phyloP scores from a whole-genome alignment of 179 eudicot species.

The Patellifolia procumbens region DNA sequence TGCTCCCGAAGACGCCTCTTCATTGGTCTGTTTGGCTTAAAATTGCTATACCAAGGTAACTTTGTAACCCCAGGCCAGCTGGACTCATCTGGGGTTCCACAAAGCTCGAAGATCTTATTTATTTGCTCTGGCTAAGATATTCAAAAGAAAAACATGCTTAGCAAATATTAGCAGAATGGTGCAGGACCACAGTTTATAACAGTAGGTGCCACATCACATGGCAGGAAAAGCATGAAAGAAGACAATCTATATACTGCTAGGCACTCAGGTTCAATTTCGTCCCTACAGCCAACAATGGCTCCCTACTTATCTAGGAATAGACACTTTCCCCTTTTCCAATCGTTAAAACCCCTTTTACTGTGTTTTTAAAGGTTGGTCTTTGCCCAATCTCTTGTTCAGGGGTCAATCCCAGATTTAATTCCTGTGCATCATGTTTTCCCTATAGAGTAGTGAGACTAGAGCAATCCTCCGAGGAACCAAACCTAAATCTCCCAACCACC shows the following conservation, averaged over 20 bases:
- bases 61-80: slow-evolving; percentile 96
- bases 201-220: background rate
- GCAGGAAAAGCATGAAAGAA: background rate
- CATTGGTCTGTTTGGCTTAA: slow-evolving; percentile 77
- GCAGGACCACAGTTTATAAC: slow-evolving; percentile 11
- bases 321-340: background rate
- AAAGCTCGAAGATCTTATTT: slow-evolving; percentile 81
- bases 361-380: too few relatives aligned
- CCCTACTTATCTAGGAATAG: background rate
- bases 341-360: background rate
- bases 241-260: background rate
- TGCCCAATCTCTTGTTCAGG: too few relatives aligned
- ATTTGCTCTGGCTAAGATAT: slow-evolving; percentile 83
- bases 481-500: background rate
- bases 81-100: slow-evolving; percentile 90
- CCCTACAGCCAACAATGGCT: background rate
- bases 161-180: background rate
- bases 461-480: background rate
- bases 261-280: background rate
- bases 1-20: slow-evolving; percentile 77
- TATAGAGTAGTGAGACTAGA: background rate
- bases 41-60: slow-evolving; percentile 82
- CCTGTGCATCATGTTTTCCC: background rate
- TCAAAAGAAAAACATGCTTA: background rate
- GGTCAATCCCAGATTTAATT: too few relatives aligned